Conservation (phyloP, 129 eudicot species). For the Flaveria sonorensis region DNA sequence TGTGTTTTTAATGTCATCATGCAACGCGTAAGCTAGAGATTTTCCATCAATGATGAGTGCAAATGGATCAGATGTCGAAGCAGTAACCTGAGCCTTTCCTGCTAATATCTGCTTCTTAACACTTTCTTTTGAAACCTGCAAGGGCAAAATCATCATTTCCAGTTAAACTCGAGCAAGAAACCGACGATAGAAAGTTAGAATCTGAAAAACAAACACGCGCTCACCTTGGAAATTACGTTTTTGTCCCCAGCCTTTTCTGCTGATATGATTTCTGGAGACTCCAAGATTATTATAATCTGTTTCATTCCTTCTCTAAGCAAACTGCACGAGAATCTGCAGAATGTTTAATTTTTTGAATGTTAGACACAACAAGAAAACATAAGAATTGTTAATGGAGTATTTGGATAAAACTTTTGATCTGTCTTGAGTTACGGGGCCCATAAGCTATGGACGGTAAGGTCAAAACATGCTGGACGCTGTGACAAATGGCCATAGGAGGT, state of each 20-base stretch:
- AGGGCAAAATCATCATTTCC: constrained; percentile 22
- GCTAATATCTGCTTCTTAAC: constrained; percentile 63
- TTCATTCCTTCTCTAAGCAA: constrained; percentile 97
- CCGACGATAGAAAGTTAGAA: neutral
- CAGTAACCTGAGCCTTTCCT: constrained; percentile 57
- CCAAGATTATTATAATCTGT: constrained; percentile 66
- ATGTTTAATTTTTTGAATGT: constrained; percentile 10
- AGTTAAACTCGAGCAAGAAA: neutral
- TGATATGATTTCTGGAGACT: constrained; percentile 56
- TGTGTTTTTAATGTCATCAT: constrained; percentile 56
- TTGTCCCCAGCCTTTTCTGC: constrained; percentile 72
- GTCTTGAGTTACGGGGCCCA: neutral
- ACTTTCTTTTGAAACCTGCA: constrained; percentile 68
- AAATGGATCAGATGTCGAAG: constrained; percentile 59
- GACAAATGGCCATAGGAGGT: neutral
- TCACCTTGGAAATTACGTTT: constrained; percentile 67
- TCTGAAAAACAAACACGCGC: neutral
- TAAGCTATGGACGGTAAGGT: neutral
- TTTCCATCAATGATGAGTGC: constrained; percentile 94
- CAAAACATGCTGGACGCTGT: neutral
- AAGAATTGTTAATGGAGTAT: neutral
- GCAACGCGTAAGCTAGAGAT: constrained; percentile 80
- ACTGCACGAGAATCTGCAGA: constrained; percentile 81
- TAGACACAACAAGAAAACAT: constrained; percentile 7
- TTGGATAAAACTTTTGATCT: neutral